Evolutionary conservation across 306 rosid species (phyloP).

Genomic region (Acacia acuminata): DNA sequence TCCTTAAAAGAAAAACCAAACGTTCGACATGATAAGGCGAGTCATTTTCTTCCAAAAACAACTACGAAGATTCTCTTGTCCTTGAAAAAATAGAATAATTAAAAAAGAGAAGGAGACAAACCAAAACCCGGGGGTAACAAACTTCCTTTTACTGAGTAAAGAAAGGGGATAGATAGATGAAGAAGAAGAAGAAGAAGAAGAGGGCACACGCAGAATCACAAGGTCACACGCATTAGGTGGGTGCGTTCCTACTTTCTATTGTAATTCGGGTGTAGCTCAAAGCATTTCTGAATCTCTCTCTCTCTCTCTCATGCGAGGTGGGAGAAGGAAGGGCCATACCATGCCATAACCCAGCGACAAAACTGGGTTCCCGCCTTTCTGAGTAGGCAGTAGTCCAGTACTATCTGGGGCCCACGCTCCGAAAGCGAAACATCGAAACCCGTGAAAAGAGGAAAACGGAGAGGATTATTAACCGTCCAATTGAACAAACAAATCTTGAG

Average conservation of each 20-base stretch:
- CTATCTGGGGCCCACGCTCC: conserved; percentile 58
- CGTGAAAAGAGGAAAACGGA: conserved; percentile 36
- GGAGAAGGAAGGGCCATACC: neutral
- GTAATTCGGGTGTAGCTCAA: neutral
- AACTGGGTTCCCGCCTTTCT: conserved; percentile 90
- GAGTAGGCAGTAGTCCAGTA: conserved; percentile 44
- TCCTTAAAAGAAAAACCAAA: neutral
- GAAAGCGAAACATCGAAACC: conserved; percentile 71
- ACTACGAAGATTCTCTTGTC: neutral
- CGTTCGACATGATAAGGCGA: conserved; percentile 2
- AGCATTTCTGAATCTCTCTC: conserved; percentile 33
- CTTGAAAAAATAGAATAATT: neutral
- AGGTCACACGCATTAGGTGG: neutral
- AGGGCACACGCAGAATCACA: neutral
- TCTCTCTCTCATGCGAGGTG: conserved; percentile 27
- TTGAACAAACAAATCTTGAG: neutral
- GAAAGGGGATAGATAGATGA: neutral
- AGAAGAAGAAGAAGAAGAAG: conserved; percentile 3
- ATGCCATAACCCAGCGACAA: conserved; percentile 52
- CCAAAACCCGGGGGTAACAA: neutral
- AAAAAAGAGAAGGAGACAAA: neutral
- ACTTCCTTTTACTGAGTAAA: neutral
- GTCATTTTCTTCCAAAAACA: conserved; percentile 27
- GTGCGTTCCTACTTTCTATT: neutral
- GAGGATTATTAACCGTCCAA: conserved; percentile 25